These are phyloP conservation scores for Saccharomyces pastorianus DNA, from an alignment of 1,139 yeast species.

Conservation along the genomic window DNA sequence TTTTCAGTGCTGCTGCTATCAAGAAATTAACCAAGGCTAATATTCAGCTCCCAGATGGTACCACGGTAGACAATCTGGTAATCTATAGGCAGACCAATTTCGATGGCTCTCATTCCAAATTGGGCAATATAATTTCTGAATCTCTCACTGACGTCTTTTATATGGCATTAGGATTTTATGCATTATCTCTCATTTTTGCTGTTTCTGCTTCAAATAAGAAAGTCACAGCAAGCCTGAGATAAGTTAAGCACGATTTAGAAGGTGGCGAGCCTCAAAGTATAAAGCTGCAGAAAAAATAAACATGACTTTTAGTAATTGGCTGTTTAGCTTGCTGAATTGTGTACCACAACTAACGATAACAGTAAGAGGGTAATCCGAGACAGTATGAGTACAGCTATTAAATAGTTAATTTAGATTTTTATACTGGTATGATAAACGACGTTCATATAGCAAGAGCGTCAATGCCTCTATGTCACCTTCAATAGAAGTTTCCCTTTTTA, in stretches of 20 bases:
- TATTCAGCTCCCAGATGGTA: not conserved
- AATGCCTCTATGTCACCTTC: not conserved
- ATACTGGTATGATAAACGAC: not conserved
- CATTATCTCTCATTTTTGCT: not conserved
- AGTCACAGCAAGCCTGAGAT: not conserved
- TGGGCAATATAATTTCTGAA: not conserved
- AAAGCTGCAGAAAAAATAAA: not conserved
- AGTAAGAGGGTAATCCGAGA: not conserved
- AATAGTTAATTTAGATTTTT: not conserved
- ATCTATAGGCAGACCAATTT: not conserved
- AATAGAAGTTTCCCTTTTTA: not conserved
- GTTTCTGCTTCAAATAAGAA: conserved; percentile 1
- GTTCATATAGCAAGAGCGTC: not conserved
- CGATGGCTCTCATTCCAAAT: conserved; percentile 1
- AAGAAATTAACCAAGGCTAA: not conserved
- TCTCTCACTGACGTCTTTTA: conserved; percentile 1
- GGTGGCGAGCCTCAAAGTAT: not conserved
- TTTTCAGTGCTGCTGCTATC: conserved; percentile 6
- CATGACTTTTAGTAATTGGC: not conserved
- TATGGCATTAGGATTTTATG: not conserved
- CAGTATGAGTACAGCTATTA: not conserved
- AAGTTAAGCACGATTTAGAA: not conserved
- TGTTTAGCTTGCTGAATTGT: not conserved
- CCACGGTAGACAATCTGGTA: conserved; percentile 1
- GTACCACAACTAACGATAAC: not conserved